Evolutionary conservation across 805 yeast species (phyloP), one percentile per base, ranked within the genome.

Genomic region (Cyberlindnera maritima): DNA sequence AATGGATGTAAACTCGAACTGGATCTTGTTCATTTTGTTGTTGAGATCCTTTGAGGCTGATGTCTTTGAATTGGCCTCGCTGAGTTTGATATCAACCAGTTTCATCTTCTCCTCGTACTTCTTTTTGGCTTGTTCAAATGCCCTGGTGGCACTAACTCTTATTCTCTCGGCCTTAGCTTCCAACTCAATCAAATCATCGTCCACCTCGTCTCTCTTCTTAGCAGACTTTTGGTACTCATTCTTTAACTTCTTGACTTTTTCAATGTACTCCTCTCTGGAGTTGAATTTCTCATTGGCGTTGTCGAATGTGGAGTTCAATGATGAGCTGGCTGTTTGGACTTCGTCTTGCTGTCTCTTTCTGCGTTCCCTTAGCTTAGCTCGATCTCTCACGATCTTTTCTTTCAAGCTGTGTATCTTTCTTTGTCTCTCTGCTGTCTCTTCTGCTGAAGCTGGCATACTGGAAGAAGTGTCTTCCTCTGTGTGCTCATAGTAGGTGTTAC

Each of bases 81-180:
- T 18, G 20, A 36, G 21, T 18, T 35, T 38, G 3, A 1, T 42
- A 25, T 43, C 26, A 14, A 39, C 50, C 15, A 26, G 43, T 13
- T 13, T 31, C 43, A 39, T 42, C 41, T 19, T 44, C 43, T 53
- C 49, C 3, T 46, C 46, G 32, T 49, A 52, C 41, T 50, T 56
- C 47, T 39, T 29, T 34, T 49, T 43, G 2, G 61, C 59, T 19
- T 43, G 50, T 14, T 43, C 42, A n/a, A 55, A 36, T 0, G 59
- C 59, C 4, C 37, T 49, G 11, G 43, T 40, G 1, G 61, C 59
- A 14, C 52, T 43, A 15, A 36, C 32, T 37, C 47, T 41, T 4
- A 57, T 36, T 8, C 33, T 34, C 2, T 50, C 50, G 4, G 56
- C 54, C 31, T 37, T 35, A 10, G 28, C 43, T 2, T 19, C 34